These are phyloP conservation scores for Populus hybrid DNA, from an alignment of 441 rosid genomes.

Conservation along the genomic window DNA sequence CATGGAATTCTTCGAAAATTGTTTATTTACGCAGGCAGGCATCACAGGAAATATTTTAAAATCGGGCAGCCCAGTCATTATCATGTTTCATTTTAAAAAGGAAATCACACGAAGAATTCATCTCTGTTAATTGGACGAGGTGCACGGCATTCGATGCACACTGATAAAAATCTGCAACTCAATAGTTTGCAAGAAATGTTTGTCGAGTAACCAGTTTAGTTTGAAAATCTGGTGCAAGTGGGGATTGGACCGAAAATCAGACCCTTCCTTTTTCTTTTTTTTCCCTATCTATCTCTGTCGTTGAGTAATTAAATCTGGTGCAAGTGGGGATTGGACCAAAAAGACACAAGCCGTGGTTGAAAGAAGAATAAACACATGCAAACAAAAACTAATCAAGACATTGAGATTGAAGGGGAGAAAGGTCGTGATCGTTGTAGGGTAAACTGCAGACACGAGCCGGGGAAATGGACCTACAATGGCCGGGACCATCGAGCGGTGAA, in stretches of 20 bases:
- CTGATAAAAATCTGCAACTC: not conserved
- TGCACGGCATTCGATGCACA: too few species aligned
- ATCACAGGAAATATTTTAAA: too few species aligned
- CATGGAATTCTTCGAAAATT: too few species aligned
- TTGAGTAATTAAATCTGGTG: conserved; percentile 16
- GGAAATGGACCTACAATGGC: conserved; percentile 32
- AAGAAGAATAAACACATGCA: conserved; percentile 34
- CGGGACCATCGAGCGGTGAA: conserved; percentile 26
- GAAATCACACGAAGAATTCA: too few species aligned
- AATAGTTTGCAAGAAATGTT: not conserved
- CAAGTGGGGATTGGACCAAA: conserved; percentile 28
- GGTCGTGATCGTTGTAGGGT: conserved; percentile 53
- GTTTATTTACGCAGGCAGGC: too few species aligned
- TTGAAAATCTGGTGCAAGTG: conserved; percentile 24
- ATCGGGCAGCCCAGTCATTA: too few species aligned
- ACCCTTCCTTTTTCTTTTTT: not conserved
- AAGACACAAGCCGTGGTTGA: conserved; percentile 27
- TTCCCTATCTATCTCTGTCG: not conserved
- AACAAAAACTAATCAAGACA: conserved; percentile 31
- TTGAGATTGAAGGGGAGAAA: conserved; percentile 29
- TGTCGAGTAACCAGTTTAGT: not conserved
- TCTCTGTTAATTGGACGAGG: too few species aligned
- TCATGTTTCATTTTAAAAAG: too few species aligned
- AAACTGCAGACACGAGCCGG: conserved; percentile 59
- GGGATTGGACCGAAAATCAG: conserved; percentile 16